Conservation (phyloP, 2,329 filamentous ascomycete genomes). For the Pezicula rhizophila region DNA sequence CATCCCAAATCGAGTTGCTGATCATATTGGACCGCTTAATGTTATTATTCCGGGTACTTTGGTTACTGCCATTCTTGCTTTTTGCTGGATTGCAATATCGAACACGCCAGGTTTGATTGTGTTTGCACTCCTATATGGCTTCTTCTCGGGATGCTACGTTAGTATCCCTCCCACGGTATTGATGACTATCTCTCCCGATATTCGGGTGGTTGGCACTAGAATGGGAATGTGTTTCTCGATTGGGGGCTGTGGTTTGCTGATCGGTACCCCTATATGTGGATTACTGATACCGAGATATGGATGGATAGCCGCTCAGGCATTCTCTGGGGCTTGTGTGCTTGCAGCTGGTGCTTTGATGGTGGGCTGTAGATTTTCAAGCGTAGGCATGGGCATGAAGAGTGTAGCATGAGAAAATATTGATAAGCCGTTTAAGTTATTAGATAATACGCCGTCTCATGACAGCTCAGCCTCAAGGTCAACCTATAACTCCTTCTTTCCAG, state of each 20-base stretch:
- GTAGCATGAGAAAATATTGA: neutral
- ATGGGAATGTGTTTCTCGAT: conserved; percentile 11
- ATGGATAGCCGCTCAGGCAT: neutral
- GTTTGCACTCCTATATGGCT: conserved; percentile 12
- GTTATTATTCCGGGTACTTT: conserved; percentile 28
- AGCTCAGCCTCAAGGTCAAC: too few species aligned
- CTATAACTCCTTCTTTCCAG: too few species aligned
- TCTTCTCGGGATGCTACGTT: conserved; percentile 13
- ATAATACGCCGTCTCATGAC: too few species aligned
- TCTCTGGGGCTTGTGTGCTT: neutral
- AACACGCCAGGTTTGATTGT: conserved; percentile 9
- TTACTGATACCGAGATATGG: neutral
- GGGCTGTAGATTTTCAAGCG: neutral
- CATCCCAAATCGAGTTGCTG: conserved; percentile 13
- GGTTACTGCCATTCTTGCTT: conserved; percentile 6
- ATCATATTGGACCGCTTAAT: conserved; percentile 14
- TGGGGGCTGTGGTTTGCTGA: conserved; percentile 7
- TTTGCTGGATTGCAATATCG: conserved; percentile 10
- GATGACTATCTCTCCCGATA: conserved; percentile 5
- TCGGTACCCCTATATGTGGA: conserved; percentile 6
- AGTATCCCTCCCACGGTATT: conserved; percentile 11
- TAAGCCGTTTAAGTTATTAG: too few species aligned
- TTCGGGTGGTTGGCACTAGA: conserved; percentile 8
- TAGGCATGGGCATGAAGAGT: neutral
- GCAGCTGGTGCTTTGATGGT: neutral